These are phyloP conservation scores for Paragyromitra xinjiangensis DNA, from an alignment of 495 filamentous ascomycete species.

Conservation along the genomic window DNA sequence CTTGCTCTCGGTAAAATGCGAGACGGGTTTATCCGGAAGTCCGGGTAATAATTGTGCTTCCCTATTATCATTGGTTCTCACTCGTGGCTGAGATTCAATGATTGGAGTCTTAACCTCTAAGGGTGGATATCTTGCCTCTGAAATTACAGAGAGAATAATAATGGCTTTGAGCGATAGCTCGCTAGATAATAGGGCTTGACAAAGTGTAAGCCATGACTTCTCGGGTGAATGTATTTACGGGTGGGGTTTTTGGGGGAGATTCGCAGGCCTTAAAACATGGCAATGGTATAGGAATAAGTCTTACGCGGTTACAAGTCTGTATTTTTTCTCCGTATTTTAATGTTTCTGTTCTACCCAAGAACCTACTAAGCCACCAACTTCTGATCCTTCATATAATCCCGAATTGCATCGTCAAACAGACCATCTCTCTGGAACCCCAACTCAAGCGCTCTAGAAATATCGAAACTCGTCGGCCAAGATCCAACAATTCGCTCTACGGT, in stretches of 20 bases:
- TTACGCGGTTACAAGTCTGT: not conserved
- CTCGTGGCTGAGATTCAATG: conserved; percentile 1
- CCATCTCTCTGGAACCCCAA: conserved; percentile 72
- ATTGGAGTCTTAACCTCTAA: not conserved
- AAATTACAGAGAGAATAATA: too few relatives aligned
- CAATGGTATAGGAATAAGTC: not conserved
- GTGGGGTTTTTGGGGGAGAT: not conserved
- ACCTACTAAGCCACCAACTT: conserved; percentile 18
- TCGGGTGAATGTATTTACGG: not conserved
- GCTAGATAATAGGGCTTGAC: not conserved
- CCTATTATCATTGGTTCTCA: conserved; percentile 3
- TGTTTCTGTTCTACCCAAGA: not conserved
- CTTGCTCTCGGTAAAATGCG: not conserved
- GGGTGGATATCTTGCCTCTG: not conserved
- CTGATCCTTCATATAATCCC: conserved; percentile 62
- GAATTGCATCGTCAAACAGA: conserved; percentile 67
- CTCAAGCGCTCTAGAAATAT: conserved; percentile 66
- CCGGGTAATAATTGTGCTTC: not conserved
- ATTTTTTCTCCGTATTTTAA: too few relatives aligned
- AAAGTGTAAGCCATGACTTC: not conserved
- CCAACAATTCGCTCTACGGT: conserved; percentile 75
- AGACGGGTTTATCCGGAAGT: conserved; percentile 1
- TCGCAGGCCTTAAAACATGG: not conserved
- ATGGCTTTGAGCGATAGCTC: too few relatives aligned
- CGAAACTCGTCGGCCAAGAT: conserved; percentile 76